A percentile compares a stretch with the other conserved stretches of the same genome.
Evolutionary conservation across 176 grass and related monocot species (phyloP).

Genomic region (Oryza coarctata): DNA sequence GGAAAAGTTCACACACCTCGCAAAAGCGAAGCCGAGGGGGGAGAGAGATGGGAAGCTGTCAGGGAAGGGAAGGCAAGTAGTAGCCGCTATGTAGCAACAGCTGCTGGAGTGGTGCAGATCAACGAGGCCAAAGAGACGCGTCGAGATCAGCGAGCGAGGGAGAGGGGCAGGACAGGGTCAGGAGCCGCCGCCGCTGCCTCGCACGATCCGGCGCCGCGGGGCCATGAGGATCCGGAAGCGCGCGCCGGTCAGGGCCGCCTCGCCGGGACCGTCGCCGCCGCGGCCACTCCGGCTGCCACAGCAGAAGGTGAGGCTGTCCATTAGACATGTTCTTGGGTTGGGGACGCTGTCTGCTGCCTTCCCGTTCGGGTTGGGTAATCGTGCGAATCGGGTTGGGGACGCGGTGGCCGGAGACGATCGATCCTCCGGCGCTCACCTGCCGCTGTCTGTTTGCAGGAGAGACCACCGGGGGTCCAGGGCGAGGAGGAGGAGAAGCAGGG

Average conservation of each 20-base stretch:
- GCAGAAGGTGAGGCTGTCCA: conserved; percentile 14
- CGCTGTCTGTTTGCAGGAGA: background rate
- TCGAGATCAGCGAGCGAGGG: background rate
- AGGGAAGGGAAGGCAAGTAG: background rate
- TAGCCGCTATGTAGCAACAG: background rate
- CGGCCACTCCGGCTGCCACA: background rate
- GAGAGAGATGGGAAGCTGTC: background rate
- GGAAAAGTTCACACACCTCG: background rate
- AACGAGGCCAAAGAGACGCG: background rate
- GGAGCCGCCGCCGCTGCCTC: background rate
- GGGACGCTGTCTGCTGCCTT: background rate
- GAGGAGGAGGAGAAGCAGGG: background rate
- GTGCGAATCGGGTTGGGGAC: background rate
- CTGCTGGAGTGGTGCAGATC: background rate
- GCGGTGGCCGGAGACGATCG: background rate
- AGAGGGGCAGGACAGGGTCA: background rate
- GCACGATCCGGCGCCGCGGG: background rate
- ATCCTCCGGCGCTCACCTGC: background rate
- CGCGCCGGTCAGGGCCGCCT: conserved; percentile 15
- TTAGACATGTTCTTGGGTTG: background rate
- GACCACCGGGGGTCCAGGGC: background rate
- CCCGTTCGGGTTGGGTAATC: background rate
- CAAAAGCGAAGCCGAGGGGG: background rate
- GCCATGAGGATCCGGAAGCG: conserved; percentile 55
- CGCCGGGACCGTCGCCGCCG: background rate